A percentile compares a stretch with the other conserved stretches of the same genome.
phyloP scores from a whole-genome alignment of 345 rosid genomes.

The Eucalyptus marginata region DNA sequence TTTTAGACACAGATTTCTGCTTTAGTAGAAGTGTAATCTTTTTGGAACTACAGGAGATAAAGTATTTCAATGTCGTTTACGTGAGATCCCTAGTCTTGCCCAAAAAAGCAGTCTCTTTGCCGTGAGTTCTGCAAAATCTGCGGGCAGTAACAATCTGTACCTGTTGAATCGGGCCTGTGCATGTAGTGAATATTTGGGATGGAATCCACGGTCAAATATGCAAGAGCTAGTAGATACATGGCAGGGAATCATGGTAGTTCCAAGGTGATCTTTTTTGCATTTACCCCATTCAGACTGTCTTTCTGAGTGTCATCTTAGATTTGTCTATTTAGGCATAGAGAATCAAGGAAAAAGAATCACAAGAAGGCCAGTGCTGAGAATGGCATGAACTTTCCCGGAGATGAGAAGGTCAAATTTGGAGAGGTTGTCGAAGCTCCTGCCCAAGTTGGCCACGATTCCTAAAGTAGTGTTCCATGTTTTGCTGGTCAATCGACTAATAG shows the following conservation, averaged over 20 bases:
- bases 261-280: not conserved
- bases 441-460: constrained; percentile 22
- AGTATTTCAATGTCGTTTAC: too few relatives aligned
- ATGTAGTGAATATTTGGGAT: too few relatives aligned
- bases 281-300: not conserved
- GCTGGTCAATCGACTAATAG: not conserved
- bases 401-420: constrained; percentile 61
- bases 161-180: too few relatives aligned
- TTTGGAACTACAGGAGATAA: too few relatives aligned
- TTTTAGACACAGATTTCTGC: not conserved
- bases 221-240: not conserved
- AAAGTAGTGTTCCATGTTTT: constrained; percentile 24
- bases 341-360: constrained; percentile 58
- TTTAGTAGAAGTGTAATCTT: not conserved
- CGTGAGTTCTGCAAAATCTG: too few relatives aligned
- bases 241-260: not conserved
- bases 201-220: not conserved
- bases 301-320: not conserved
- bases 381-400: constrained; percentile 38
- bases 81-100: too few relatives aligned
- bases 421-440: constrained; percentile 62
- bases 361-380: constrained; percentile 30
- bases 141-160: too few relatives aligned
- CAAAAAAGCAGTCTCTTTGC: too few relatives aligned
- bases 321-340: constrained; percentile 31